phyloP scores from a whole-genome alignment of 805 yeast species.

The Kluyveromyces aestuarii region DNA sequence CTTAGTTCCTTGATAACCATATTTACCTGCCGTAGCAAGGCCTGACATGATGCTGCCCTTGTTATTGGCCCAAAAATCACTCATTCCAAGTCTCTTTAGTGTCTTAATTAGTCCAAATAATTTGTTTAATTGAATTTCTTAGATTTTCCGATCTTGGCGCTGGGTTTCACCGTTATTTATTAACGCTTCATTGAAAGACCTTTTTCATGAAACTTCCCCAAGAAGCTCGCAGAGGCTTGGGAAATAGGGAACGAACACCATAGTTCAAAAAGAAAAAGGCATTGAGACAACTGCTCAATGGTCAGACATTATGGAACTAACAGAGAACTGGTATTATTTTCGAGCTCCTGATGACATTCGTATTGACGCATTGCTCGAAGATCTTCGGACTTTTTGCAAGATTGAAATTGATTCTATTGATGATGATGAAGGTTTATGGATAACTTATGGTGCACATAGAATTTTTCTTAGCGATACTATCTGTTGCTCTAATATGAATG shows the following conservation, averaged over 20 bases:
- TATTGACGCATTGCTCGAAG: background rate
- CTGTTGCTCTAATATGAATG: background rate
- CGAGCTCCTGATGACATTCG: slow-evolving; percentile 1
- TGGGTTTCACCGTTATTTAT: too few species aligned
- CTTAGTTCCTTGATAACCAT: slow-evolving; percentile 32
- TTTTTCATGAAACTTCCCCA: too few species aligned
- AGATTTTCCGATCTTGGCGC: background rate
- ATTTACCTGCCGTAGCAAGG: slow-evolving; percentile 29
- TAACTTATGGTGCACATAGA: background rate
- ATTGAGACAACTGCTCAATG: background rate
- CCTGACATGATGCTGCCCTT: slow-evolving; percentile 33
- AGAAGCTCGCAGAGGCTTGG: background rate
- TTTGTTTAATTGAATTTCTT: slow-evolving; percentile 7
- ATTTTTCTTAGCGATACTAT: background rate
- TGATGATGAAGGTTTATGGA: background rate
- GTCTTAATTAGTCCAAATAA: background rate
- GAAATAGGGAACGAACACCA: background rate
- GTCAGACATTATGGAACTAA: background rate
- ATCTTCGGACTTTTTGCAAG: background rate
- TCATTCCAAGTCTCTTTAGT: slow-evolving; percentile 9
- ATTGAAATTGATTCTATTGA: background rate
- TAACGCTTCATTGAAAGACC: background rate
- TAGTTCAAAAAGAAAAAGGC: background rate
- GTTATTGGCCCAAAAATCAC: slow-evolving; percentile 35
- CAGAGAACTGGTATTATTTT: slow-evolving; percentile 1